Percentiles rank a stretch among this genome's conserved stretches.
Evolutionary conservation across 2,329 filamentous ascomycete genomes (phyloP).

Genomic region (Ceratocystis destructans): DNA sequence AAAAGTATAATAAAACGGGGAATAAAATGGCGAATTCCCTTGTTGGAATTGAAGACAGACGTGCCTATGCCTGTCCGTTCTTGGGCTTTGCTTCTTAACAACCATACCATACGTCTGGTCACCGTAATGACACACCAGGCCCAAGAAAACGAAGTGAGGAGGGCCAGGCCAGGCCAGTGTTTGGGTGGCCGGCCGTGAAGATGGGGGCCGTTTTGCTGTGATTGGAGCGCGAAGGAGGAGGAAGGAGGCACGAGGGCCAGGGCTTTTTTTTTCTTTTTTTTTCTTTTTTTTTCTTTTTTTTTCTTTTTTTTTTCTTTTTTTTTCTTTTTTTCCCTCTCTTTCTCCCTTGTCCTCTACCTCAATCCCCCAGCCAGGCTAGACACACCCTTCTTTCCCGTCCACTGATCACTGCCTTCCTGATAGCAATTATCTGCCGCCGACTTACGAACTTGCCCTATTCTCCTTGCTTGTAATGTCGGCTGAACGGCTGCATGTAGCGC

Average conservation of each 20-base stretch:
- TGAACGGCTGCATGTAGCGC: background rate
- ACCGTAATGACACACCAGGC: background rate
- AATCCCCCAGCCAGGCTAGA: background rate
- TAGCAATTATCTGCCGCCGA: no score
- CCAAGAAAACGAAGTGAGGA: background rate
- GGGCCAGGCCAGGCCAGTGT: no score
- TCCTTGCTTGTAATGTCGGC: background rate
- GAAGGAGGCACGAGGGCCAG: background rate
- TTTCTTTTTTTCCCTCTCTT: no score
- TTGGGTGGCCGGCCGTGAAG: no score
- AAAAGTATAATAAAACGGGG: background rate
- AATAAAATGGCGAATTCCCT: background rate
- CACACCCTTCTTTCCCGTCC: background rate
- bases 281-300: no score
- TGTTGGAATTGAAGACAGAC: background rate
- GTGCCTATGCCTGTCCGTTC: background rate
- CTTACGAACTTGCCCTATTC: background rate
- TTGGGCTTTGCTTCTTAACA: background rate
- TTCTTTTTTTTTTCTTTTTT: no score
- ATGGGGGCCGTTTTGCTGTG: background rate
- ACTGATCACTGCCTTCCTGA: background rate
- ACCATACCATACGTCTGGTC: no score
- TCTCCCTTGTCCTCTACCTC: background rate
- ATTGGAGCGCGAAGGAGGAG: background rate
- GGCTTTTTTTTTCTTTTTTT: background rate